A percentile compares a stretch with the other conserved stretches of the same genome.
phyloP scores from a whole-genome alignment of 306 rosid genomes.

The Vigna reflexopilosa region DNA sequence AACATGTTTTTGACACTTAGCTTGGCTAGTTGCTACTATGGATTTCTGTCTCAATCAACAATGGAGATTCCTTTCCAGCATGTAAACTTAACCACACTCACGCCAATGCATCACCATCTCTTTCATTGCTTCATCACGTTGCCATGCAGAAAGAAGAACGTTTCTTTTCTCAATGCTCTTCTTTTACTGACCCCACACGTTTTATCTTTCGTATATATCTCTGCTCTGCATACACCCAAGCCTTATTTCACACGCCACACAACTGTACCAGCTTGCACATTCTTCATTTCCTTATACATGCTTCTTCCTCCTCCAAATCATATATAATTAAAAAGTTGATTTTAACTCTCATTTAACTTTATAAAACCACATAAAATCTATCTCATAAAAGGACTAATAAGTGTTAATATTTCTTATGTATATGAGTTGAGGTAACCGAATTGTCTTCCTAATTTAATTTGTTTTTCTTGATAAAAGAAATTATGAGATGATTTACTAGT shows the following conservation, averaged over 20 bases:
- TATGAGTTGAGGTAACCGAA: too few relatives aligned
- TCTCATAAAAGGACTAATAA: too few relatives aligned
- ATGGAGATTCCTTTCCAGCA: conserved; percentile 52
- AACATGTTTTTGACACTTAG: conserved; percentile 50
- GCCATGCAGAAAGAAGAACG: conserved; percentile 47
- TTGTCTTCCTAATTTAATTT: too few relatives aligned
- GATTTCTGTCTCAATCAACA: conserved; percentile 53
- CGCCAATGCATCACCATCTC: conserved; percentile 32
- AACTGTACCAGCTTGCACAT: conserved; percentile 17
- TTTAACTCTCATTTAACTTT: too few relatives aligned
- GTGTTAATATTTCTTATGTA: too few relatives aligned
- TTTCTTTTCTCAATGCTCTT: conserved; percentile 25
- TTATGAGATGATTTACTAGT: too few relatives aligned
- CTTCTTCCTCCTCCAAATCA: background rate
- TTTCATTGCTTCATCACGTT: conserved; percentile 35
- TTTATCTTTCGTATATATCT: background rate
- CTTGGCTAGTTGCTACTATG: conserved; percentile 40
- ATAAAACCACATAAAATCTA: too few relatives aligned
- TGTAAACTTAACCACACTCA: conserved; percentile 40
- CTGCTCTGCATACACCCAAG: conserved; percentile 4
- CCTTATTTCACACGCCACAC: background rate
- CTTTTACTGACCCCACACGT: conserved; percentile 45
- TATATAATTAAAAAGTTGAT: too few relatives aligned
- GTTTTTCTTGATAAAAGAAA: too few relatives aligned
- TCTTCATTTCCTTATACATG: background rate